Evolutionary conservation across 2,329 filamentous ascomycete species (phyloP).

Genomic region (Xylariaceae sp.): DNA sequence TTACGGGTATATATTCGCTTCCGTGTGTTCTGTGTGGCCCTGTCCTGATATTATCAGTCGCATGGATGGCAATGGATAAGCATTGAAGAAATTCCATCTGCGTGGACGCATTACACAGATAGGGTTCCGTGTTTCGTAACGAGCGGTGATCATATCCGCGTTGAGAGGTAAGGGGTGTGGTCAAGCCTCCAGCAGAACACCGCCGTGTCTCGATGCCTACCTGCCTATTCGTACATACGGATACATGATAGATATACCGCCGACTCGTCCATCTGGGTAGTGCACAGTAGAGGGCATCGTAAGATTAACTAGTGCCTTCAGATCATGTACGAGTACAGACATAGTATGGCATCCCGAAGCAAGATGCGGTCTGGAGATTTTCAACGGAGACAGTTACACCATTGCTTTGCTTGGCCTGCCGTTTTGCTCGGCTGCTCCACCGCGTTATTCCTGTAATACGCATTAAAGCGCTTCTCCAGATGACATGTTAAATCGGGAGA

Average conservation of each 20-base stretch:
- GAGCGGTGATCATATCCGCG: background rate
- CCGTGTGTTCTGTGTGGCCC: background rate
- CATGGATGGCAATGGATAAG: conserved; percentile 1
- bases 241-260: too few species aligned
- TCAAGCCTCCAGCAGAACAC: background rate
- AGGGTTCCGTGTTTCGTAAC: background rate
- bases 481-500: background rate
- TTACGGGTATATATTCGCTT: background rate
- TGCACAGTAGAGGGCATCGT: background rate
- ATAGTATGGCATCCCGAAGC: background rate
- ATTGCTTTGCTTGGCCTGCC: background rate
- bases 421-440: background rate
- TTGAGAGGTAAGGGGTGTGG: background rate
- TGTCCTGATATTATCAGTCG: background rate
- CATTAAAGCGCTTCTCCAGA: background rate
- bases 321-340: background rate
- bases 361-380: background rate
- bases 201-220: background rate
- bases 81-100: background rate
- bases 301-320: background rate
- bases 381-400: background rate
- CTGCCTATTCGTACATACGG: too few species aligned
- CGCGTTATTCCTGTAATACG: background rate
- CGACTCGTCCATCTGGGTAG: background rate
- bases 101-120: background rate